Evolutionary conservation across 768 basidiomycete genomes (phyloP), one percentile per base, ranked within the genome.

Genomic region (Paxillus involutus): DNA sequence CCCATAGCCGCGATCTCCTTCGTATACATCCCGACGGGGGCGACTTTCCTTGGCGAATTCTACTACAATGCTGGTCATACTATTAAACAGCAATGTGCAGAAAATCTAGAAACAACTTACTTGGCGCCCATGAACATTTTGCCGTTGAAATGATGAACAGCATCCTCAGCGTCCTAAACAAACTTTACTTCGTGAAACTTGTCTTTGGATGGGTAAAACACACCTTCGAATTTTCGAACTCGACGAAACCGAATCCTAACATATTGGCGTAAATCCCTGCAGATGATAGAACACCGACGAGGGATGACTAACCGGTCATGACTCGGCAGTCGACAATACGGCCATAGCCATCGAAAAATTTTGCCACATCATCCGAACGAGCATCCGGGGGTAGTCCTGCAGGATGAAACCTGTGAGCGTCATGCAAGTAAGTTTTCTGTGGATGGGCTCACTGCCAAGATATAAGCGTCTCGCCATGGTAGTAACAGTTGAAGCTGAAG

Each of bases 31-130:
- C 51, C 92, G 83, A 59, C 91, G 87, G 51, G 89, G 88, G 19
- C 92, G 86, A 56, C 86, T 87, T 63, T 98, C 95, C 71, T 96
- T 95, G 8, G 96, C 94, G 65, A 94, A 94, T 70, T 99, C 93
- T 43, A 99, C 94, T 13, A 97, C 89, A 58, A 99, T 91, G 67
- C 95, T 97, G 61, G 14, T 0, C 16, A 48, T 36, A 35, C 51
- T 43, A 5, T 40, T 43, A 56, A 19, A 53, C 13, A 12, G 13
- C 59, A 14, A 59, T 39, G 26, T 10, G n/a, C 6, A 10, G 37
- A 43, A 42, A 35, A 12, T 40, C 6, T 17, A 21, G 8, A 36
- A 55, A 3, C 0, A 29, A 36, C 51, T 36, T 45, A 64, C 94
- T 84, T 88, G 59, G 84, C 78, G 44, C 95, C 95, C 85, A 94